Evolutionary conservation across 257 asterid species (phyloP).

Genomic region (Ilex asprella): DNA sequence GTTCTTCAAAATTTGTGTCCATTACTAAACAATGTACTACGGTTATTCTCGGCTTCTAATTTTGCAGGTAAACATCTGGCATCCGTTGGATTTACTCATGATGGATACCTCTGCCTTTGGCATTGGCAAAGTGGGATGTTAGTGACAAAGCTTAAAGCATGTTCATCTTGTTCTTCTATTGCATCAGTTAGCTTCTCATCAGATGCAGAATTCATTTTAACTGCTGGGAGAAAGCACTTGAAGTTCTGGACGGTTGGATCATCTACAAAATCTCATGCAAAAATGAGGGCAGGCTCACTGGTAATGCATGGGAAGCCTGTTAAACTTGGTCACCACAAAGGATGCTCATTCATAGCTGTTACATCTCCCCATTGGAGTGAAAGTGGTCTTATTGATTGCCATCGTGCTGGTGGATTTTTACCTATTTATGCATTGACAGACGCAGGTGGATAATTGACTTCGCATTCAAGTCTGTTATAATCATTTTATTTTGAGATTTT

Average conservation of each 20-base stretch:
- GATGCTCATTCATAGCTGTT: constrained; percentile 48
- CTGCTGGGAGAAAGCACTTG: constrained; percentile 55
- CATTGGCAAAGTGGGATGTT: constrained; percentile 40
- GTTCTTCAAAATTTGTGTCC: constrained; percentile 3
- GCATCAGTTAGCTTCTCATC: constrained; percentile 46
- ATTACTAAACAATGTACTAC: background rate
- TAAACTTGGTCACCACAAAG: constrained; percentile 38
- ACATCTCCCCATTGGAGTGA: constrained; percentile 24
- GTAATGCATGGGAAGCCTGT: constrained; percentile 32
- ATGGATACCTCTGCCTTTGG: constrained; percentile 67
- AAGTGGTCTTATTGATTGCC: constrained; percentile 13
- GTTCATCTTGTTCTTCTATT: constrained; percentile 38
- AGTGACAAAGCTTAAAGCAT: constrained; percentile 44
- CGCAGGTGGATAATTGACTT: constrained; percentile 32
- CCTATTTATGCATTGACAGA: constrained; percentile 56
- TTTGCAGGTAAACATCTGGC: constrained; percentile 50
- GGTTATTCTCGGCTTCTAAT: constrained; percentile 1
- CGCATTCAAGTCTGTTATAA: constrained; percentile 4
- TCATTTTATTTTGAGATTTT: constrained; percentile 4
- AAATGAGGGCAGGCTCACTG: constrained; percentile 34
- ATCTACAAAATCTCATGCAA: constrained; percentile 36
- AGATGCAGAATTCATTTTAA: constrained; percentile 40
- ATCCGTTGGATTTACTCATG: constrained; percentile 60
- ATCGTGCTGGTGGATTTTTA: constrained; percentile 29
- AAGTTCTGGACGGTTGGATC: constrained; percentile 51